Conservation (phyloP, 2,329 filamentous ascomycete genomes). For the Fusarium heterosporum region DNA sequence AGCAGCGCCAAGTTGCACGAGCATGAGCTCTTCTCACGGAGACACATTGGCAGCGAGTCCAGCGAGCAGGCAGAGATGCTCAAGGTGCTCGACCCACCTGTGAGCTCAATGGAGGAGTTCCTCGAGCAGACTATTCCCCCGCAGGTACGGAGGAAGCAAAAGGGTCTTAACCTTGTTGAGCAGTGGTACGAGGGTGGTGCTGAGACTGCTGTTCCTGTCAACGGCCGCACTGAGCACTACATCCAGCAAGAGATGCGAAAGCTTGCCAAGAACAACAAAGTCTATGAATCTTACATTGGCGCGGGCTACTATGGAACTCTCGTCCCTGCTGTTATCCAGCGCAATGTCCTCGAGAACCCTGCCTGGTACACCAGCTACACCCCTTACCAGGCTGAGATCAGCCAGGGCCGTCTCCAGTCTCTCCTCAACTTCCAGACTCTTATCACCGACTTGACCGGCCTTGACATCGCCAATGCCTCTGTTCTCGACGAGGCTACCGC, state of each 20-base stretch:
- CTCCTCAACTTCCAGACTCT: constrained; percentile 96
- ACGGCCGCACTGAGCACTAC: constrained; percentile 47
- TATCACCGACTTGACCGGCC: constrained; percentile 85
- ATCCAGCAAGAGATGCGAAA: constrained; percentile 70
- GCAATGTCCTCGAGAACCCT: constrained; percentile 91
- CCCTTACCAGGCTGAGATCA: constrained; percentile 97
- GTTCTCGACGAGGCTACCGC: constrained; percentile 92
- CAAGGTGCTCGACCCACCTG: constrained; percentile 79
- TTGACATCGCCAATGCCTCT: constrained; percentile 91
- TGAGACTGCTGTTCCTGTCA: constrained; percentile 38
- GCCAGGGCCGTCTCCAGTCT: constrained; percentile 91
- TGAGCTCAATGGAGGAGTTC: constrained; percentile 80
- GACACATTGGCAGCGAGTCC: constrained; percentile 86
- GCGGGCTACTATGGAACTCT: constrained; percentile 88
- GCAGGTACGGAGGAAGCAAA: constrained; percentile 65
- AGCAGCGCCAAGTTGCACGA: constrained; percentile 36
- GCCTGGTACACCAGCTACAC: constrained; percentile 99
- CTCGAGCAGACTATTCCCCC: constrained; percentile 83
- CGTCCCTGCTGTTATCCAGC: constrained; percentile 89
- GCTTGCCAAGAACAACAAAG: constrained; percentile 50
- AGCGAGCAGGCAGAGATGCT: constrained; percentile 81
- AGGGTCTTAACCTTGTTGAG: constrained; percentile 46
- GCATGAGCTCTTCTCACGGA: constrained; percentile 71
- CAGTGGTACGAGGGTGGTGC: constrained; percentile 45
- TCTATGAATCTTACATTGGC: constrained; percentile 79